phyloP scores from a whole-genome alignment of 2,329 filamentous ascomycete species.

The Calonectria ilicicola region DNA sequence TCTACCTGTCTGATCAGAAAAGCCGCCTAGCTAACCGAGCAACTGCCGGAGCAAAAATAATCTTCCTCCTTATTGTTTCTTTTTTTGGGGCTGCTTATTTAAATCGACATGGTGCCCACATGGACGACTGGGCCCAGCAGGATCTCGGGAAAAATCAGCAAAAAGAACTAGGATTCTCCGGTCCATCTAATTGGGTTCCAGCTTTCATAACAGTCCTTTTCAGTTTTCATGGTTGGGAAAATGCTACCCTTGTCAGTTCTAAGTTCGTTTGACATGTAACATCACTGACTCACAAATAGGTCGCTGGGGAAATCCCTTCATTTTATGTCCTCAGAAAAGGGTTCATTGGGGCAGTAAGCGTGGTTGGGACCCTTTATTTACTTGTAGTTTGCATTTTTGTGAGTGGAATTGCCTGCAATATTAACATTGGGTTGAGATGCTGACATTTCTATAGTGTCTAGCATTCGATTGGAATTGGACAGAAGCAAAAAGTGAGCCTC shows the following conservation, averaged over 20 bases:
- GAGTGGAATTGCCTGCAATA: background rate
- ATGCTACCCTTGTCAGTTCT: background rate
- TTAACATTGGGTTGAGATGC: too few species aligned
- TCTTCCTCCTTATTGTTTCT: background rate
- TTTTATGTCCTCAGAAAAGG: background rate
- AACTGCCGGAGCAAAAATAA: background rate
- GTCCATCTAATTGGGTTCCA: background rate
- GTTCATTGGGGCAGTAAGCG: background rate
- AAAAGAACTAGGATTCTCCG: background rate
- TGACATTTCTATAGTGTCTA: background rate
- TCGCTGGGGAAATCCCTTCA: background rate
- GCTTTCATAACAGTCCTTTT: background rate
- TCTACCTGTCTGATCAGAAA: background rate
- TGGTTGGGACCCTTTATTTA: background rate
- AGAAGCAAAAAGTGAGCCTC: background rate
- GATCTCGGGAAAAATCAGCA: background rate
- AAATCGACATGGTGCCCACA: background rate
- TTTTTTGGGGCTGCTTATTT: background rate
- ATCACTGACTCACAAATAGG: background rate
- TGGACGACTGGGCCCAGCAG: background rate
- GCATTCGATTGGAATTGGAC: background rate
- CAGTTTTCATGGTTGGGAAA: slow-evolving; percentile 5
- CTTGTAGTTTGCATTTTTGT: background rate
- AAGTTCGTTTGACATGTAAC: too few species aligned
- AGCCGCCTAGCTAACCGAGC: background rate